phyloP scores from a whole-genome alignment of 768 basidiomycete species.

The Chlorophyllum brunneum region DNA sequence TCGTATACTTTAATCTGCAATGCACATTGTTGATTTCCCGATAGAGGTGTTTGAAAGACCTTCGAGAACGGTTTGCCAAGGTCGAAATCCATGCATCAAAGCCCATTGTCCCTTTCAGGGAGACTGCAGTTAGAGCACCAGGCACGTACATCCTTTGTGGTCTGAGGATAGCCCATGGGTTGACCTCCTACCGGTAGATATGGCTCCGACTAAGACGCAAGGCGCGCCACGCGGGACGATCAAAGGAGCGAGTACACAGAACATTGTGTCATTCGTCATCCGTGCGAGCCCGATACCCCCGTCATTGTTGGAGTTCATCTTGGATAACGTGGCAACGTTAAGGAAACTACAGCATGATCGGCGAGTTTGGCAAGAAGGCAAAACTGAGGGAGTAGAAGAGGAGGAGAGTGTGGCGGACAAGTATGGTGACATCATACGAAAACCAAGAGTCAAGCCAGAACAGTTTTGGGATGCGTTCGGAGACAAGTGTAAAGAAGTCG shows the following conservation, averaged over 20 bases:
- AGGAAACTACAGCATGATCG: conserved; percentile 55
- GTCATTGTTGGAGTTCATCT: conserved; percentile 70
- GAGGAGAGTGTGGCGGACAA: conserved; percentile 33
- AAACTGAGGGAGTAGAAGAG: conserved; percentile 29
- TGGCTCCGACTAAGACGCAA: conserved; percentile 77
- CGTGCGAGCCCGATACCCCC: conserved; percentile 79
- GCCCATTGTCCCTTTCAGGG: conserved; percentile 96
- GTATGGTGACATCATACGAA: conserved; percentile 56
- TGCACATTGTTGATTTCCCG: not conserved
- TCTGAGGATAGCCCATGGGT: not conserved
- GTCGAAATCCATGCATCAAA: conserved; percentile 92
- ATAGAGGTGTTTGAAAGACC: conserved; percentile 92
- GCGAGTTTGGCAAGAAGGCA: conserved; percentile 24
- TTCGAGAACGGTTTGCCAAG: conserved; percentile 92
- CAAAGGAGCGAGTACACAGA: conserved; percentile 60
- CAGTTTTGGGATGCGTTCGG: conserved; percentile 79
- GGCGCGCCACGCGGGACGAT: conserved; percentile 76
- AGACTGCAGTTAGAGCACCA: conserved; percentile 79
- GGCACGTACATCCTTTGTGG: conserved; percentile 40
- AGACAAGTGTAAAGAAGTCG: conserved; percentile 60
- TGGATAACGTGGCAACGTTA: conserved; percentile 63
- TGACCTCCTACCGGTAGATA: conserved; percentile 49
- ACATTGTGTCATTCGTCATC: conserved; percentile 76
- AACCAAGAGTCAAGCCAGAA: conserved; percentile 63
- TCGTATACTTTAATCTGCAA: not conserved